A percentile compares a stretch with the other conserved stretches of the same genome.
These are phyloP conservation scores for Abrus precatorius DNA, from an alignment of 306 rosid species.

Conservation along the genomic window DNA sequence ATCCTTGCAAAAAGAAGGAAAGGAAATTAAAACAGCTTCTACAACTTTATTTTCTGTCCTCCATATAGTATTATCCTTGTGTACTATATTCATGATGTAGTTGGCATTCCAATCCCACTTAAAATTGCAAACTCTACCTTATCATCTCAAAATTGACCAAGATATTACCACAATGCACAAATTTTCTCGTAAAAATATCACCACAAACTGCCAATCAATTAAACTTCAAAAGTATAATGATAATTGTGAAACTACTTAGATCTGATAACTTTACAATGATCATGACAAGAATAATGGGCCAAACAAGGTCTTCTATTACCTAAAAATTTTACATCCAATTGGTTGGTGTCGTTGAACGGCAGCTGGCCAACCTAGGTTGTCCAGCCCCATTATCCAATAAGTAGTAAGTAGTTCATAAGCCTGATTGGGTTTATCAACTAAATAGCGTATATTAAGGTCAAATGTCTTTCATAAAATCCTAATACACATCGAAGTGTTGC, in stretches of 20 bases:
- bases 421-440: background rate
- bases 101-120: constrained; percentile 25
- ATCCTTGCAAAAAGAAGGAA: constrained; percentile 14
- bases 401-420: background rate
- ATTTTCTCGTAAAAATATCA: constrained; percentile 7
- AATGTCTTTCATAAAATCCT: background rate
- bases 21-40: constrained; percentile 11
- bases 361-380: constrained; percentile 24
- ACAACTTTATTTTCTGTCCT: constrained; percentile 1
- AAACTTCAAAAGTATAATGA: constrained; percentile 15
- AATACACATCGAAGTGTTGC: constrained; percentile 3
- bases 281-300: constrained; percentile 14
- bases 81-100: background rate
- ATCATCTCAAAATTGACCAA: constrained; percentile 25
- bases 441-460: background rate
- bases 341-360: background rate
- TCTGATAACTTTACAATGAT: constrained; percentile 1
- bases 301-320: constrained; percentile 12
- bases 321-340: background rate
- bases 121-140: constrained; percentile 9
- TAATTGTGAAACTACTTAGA: constrained; percentile 15
- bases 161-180: background rate
- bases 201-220: constrained; percentile 28
- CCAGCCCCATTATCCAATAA: background rate
- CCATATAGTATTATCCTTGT: constrained; percentile 1